Percentiles rank a stretch among this genome's conserved stretches.
Conservation (phyloP, 768 basidiomycete genomes). For the Podaxis carcinomalis region DNA sequence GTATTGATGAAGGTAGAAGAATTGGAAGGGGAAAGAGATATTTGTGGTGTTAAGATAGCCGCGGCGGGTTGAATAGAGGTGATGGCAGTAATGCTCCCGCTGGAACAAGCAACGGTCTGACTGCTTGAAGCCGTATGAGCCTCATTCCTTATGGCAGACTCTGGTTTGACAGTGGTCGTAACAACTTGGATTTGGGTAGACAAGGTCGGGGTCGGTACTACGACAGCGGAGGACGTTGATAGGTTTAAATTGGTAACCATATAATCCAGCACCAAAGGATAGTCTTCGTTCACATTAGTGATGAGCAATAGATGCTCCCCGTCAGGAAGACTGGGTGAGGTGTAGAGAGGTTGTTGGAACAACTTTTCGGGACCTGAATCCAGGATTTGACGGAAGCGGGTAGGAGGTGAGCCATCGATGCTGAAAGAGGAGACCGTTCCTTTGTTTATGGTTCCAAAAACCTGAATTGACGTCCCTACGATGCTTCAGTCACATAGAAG, state of each 20-base stretch:
- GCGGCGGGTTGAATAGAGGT: neutral
- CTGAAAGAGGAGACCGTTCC: neutral
- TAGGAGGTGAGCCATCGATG: neutral
- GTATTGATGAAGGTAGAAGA: neutral
- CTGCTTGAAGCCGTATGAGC: neutral
- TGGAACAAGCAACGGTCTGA: neutral
- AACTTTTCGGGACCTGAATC: neutral
- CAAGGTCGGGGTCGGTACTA: neutral
- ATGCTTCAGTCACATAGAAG: neutral
- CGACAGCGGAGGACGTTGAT: neutral
- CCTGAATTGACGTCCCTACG: conserved; percentile 1
- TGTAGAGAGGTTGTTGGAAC: conserved; percentile 14
- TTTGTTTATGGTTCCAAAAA: neutral
- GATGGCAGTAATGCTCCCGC: neutral
- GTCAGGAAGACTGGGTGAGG: conserved; percentile 14
- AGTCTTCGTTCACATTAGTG: conserved; percentile 8
- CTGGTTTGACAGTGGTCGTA: neutral
- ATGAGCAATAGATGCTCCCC: conserved; percentile 19
- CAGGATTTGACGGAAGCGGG: neutral
- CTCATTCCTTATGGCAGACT: too few species aligned
- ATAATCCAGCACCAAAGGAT: conserved; percentile 7
- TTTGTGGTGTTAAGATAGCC: neutral
- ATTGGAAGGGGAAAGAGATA: neutral
- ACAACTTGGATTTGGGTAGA: neutral
- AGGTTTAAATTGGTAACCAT: conserved; percentile 11